Evolutionary conservation across 345 rosid species (phyloP), one percentile per base, ranked within the genome.

Genomic region (Eutrema yunnanense): DNA sequence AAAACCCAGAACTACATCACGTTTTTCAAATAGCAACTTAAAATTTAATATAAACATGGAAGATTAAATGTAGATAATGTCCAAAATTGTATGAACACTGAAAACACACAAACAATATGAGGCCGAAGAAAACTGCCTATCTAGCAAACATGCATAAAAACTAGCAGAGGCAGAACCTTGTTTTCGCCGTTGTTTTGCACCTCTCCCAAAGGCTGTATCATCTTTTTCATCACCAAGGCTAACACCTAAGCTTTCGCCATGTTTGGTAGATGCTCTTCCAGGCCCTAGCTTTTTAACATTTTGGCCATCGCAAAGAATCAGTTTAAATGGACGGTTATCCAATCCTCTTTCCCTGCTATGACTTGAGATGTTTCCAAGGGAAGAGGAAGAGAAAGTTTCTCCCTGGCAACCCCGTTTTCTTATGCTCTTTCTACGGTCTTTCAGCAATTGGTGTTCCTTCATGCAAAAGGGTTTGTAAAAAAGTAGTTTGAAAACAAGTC

Each of bases 361-460:
- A 77, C 65, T 92, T 62, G 92, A 74, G 62, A 81, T 53, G 70
- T 75, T 77, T 78, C 82, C 78, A n/a, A 88, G 81, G 76, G 86
- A 81, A 52, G 83, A 63, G 6, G 96, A 82, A 70, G 89, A 85
- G 66, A 65, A 77, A 79, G 78, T 90, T 76, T 88, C 99, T 67
- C 85, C 92, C 38, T 85, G 94, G 37, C 82, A 81, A 82, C 88
- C 80, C 29, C 90, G 85, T 69, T 83, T 95, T 69, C 86, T 84
- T 55, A 85, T 79, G 81, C 72, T 92, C 81, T 90, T 96, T 86
- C 87, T 96, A 70, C 95, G 84, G 75, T 96, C 98, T 82, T 96
- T 92, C 82, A 88, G 62, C 69, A 96, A 86, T 90, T 96, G 99
- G 77, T 87, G 90, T 80, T 92, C 99, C 99, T 96, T 81, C 85